Evolutionary conservation across 495 filamentous ascomycete genomes (phyloP).

Genomic region (Hypoxylon crocopeplum): DNA sequence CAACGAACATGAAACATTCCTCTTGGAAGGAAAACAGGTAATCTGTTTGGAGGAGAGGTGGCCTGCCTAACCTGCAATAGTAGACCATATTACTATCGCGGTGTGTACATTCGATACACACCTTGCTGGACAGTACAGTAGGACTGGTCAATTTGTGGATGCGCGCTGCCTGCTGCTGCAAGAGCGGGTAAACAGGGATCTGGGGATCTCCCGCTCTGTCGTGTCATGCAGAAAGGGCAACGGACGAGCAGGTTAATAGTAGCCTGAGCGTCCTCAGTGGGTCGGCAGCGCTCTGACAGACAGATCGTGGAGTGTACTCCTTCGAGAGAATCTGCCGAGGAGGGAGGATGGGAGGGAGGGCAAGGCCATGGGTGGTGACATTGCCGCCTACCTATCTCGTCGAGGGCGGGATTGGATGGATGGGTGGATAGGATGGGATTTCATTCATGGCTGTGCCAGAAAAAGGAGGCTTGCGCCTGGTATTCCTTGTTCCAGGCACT

Average conservation of each 20-base stretch:
- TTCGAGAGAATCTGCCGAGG: conserved; percentile 41
- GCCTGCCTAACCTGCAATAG: too few species aligned
- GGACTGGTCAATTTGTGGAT: conserved; percentile 27
- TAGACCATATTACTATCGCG: too few species aligned
- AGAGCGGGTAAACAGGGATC: conserved; percentile 46
- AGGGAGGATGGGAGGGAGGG: conserved; percentile 24
- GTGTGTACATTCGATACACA: too few species aligned
- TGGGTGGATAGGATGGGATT: too few species aligned
- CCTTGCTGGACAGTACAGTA: not conserved
- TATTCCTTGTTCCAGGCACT: not conserved
- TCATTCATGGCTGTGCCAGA: conserved; percentile 28
- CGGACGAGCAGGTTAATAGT: conserved; percentile 38
- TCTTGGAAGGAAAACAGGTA: too few species aligned
- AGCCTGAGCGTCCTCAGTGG: conserved; percentile 33
- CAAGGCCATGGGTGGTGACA: conserved; percentile 29
- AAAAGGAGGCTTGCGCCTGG: conserved; percentile 30
- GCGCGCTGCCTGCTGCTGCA: conserved; percentile 37
- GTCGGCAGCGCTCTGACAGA: conserved; percentile 28
- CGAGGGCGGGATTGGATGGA: too few species aligned
- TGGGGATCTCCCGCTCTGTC: conserved; percentile 45
- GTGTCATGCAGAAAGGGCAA: conserved; percentile 44
- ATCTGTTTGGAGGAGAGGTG: too few species aligned
- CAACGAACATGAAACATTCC: too few species aligned
- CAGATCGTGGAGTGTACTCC: conserved; percentile 48
- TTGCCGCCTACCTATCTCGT: conserved; percentile 15